Percentiles rank a stretch among this genome's conserved stretches.
These are phyloP conservation scores for Cryomyces antarcticus DNA, from an alignment of 495 filamentous ascomycete species.

Conservation along the genomic window DNA sequence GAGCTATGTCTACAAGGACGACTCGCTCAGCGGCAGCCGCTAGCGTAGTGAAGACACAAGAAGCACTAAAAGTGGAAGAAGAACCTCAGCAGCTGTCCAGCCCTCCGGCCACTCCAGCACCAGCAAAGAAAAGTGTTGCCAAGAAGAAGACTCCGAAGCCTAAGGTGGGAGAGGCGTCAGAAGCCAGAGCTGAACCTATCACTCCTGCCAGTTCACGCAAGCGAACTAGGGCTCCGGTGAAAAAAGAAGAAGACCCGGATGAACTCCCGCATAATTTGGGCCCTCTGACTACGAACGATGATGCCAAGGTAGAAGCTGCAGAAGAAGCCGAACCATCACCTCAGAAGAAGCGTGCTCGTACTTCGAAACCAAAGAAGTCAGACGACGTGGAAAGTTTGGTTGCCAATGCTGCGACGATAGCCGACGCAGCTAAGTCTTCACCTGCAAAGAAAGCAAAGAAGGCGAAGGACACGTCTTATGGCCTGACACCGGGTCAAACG, in stretches of 20 bases:
- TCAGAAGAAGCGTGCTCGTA: conserved; percentile 3
- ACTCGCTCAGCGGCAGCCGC: conserved; percentile 8
- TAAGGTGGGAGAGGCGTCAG: neutral
- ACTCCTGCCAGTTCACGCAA: conserved; percentile 11
- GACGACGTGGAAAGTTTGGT: conserved; percentile 1
- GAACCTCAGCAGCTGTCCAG: conserved; percentile 16
- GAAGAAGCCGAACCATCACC: conserved; percentile 2
- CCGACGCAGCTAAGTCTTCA: neutral
- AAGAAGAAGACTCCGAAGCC: neutral
- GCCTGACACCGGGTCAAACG: conserved; percentile 15
- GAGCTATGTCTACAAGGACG: conserved; percentile 5
- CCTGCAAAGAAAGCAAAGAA: conserved; percentile 1
- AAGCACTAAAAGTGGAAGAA: neutral
- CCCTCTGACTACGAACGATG: conserved; percentile 4
- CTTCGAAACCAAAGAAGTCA: conserved; percentile 2
- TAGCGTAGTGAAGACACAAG: neutral
- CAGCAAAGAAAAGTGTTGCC: conserved; percentile 1
- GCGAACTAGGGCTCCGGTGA: conserved; percentile 9
- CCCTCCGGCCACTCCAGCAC: conserved; percentile 12
- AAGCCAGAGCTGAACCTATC: neutral
- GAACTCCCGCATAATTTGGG: conserved; percentile 19
- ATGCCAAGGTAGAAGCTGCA: neutral
- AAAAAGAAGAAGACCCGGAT: conserved; percentile 12
- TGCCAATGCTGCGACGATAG: neutral
- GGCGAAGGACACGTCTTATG: conserved; percentile 8